phyloP scores from a whole-genome alignment of 1,284 basidiomycete species.

The Ustilago curta region DNA sequence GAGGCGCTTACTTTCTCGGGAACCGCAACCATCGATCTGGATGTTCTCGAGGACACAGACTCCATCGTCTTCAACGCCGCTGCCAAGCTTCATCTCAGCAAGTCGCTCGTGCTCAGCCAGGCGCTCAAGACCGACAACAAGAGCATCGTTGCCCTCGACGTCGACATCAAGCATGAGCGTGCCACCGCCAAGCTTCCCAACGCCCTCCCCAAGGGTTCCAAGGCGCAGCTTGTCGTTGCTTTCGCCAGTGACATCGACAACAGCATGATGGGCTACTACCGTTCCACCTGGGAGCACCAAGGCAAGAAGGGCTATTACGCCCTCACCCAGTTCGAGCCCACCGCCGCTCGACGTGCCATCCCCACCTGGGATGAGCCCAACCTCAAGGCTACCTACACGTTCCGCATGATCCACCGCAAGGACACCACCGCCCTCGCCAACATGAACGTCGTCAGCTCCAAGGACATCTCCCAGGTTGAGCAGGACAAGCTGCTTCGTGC shows the following conservation, averaged over 20 bases:
- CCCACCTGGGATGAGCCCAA: slow-evolving; percentile 90
- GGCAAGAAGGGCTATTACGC: slow-evolving; percentile 70
- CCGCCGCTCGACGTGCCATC: slow-evolving; percentile 77
- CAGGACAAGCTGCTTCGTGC: slow-evolving; percentile 71
- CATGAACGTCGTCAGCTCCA: slow-evolving; percentile 73
- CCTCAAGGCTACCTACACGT: slow-evolving; percentile 85
- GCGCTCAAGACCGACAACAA: slow-evolving; percentile 75
- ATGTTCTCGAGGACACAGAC: slow-evolving; percentile 77
- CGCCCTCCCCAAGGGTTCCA: slow-evolving; percentile 57
- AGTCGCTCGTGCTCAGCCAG: slow-evolving; percentile 77
- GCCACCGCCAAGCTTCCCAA: slow-evolving; percentile 58
- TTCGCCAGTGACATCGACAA: slow-evolving; percentile 63
- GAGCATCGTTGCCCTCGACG: slow-evolving; percentile 71
- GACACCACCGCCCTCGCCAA: slow-evolving; percentile 79
- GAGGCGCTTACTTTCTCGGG: slow-evolving; percentile 81
- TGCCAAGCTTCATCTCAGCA: slow-evolving; percentile 76
- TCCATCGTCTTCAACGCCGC: slow-evolving; percentile 71
- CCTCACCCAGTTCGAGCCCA: slow-evolving; percentile 76
- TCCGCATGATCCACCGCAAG: slow-evolving; percentile 86
- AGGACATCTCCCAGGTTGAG: slow-evolving; percentile 51
- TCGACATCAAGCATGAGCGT: slow-evolving; percentile 69
- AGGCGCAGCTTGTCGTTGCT: slow-evolving; percentile 58
- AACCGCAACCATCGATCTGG: slow-evolving; percentile 81
- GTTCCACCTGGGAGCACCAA: slow-evolving; percentile 68
- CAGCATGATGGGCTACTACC: slow-evolving; percentile 70